These are phyloP conservation scores for Vanderwaltozyma polyspora DNA, from an alignment of 805 yeast genomes.

Conservation along the genomic window DNA sequence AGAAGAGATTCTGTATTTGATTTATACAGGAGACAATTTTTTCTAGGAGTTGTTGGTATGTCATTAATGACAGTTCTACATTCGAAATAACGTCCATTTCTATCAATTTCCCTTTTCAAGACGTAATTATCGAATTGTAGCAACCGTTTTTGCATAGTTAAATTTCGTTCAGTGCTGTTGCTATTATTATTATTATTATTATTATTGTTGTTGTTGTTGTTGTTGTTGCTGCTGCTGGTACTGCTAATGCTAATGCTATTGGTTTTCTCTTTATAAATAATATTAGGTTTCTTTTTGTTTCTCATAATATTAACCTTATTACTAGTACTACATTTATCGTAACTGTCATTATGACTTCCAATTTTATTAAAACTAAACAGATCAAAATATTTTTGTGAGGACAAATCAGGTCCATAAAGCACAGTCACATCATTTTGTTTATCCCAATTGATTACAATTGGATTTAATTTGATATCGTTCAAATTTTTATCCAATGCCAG, in stretches of 20 bases:
- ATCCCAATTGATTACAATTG: slow-evolving; percentile 83
- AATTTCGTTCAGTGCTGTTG: not conserved
- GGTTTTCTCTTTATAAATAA: too few relatives aligned
- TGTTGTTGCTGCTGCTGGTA: not conserved
- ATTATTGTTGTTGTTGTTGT: not conserved
- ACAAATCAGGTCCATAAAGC: slow-evolving; percentile 72
- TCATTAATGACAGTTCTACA: slow-evolving; percentile 14
- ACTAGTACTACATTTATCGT: too few relatives aligned
- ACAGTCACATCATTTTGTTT: slow-evolving; percentile 92
- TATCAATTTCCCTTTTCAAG: slow-evolving; percentile 19
- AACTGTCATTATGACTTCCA: too few relatives aligned
- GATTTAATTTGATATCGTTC: slow-evolving; percentile 53
- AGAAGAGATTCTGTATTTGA: too few relatives aligned
- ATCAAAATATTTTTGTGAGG: not conserved
- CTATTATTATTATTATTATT: too few relatives aligned
- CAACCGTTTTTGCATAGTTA: slow-evolving; percentile 5
- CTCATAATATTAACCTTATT: too few relatives aligned
- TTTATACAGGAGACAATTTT: too few relatives aligned
- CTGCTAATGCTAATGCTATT: not conserved
- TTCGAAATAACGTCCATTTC: slow-evolving; percentile 13
- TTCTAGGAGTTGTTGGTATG: too few relatives aligned
- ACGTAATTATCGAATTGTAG: slow-evolving; percentile 14
- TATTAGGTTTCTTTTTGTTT: too few relatives aligned
- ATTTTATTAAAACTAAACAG: too few relatives aligned
- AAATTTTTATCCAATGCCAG: slow-evolving; percentile 32